Percentiles rank a stretch among this genome's conserved stretches.
These are phyloP conservation scores for Toxicodendron radicans DNA, from an alignment of 345 rosid genomes.

Conservation along the genomic window DNA sequence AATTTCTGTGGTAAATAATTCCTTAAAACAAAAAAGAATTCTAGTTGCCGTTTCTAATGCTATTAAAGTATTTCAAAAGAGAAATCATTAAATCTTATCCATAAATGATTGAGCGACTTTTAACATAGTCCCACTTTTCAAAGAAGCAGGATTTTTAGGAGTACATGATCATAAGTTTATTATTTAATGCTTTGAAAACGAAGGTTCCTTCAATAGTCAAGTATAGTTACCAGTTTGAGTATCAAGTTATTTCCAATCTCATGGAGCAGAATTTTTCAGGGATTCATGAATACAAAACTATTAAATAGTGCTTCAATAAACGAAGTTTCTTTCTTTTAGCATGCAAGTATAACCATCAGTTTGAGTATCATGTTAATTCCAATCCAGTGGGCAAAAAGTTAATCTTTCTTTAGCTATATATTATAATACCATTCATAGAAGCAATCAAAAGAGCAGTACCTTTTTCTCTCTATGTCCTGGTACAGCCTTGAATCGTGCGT, in stretches of 20 bases:
- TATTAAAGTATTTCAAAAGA: not conserved
- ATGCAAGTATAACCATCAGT: not conserved
- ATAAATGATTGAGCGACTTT: not conserved
- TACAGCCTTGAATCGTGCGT: not conserved
- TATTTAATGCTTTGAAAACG: not conserved
- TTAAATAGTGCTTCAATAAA: not conserved
- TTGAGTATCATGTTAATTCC: not conserved
- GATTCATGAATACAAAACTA: not conserved
- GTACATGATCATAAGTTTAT: not conserved
- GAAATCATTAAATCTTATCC: not conserved
- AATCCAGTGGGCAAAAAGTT: too few species aligned
- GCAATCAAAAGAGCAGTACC: not conserved
- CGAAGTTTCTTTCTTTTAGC: not conserved
- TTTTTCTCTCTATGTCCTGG: not conserved
- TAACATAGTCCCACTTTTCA: too few species aligned
- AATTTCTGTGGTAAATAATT: too few species aligned
- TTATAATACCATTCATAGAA: not conserved
- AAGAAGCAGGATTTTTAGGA: too few species aligned
- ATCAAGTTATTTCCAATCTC: not conserved
- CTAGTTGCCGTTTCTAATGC: too few species aligned
- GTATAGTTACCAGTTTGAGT: not conserved
- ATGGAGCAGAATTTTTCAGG: not conserved
- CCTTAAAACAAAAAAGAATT: too few species aligned
- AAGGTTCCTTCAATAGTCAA: not conserved
- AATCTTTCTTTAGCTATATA: too few species aligned